Evolutionary conservation across 1,284 basidiomycete species (phyloP).

Genomic region (Ceratobasidium sp.): DNA sequence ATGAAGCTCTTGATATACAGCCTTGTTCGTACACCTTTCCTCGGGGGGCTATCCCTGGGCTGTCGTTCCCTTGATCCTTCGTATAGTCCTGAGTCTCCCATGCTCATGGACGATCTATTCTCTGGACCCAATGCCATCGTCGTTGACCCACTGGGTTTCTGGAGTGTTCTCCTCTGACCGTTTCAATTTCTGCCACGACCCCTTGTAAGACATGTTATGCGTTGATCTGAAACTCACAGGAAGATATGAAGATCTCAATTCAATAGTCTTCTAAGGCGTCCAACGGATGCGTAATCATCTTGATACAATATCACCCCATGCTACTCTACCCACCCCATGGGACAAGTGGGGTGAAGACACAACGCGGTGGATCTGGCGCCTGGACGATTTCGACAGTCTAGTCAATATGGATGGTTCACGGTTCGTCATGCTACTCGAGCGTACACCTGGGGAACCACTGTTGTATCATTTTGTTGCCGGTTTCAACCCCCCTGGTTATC

Average conservation of each 20-base stretch:
- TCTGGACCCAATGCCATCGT: background rate
- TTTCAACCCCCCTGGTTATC: background rate
- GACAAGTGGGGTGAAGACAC: conserved; percentile 20
- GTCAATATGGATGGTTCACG: conserved; percentile 1
- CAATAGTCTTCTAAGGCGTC: background rate
- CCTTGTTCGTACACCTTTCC: no score
- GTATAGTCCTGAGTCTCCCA: conserved; percentile 4
- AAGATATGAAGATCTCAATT: background rate
- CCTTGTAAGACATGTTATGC: no score
- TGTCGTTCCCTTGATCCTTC: background rate
- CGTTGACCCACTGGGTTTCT: background rate
- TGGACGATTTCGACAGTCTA: background rate
- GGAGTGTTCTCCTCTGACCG: background rate
- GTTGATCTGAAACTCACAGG: no score
- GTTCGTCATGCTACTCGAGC: background rate
- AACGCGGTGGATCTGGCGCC: conserved; percentile 27
- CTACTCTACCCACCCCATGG: conserved; percentile 9
- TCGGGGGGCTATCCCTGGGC: no score
- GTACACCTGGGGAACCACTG: no score
- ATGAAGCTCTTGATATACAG: no score
- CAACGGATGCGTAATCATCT: background rate
- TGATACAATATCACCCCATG: background rate
- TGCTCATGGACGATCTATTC: background rate
- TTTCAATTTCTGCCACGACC: no score
- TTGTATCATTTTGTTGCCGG: background rate